Base-by-base conservation (phyloP, 345 rosid genomes). In the Barbarea vulgaris region DNA sequence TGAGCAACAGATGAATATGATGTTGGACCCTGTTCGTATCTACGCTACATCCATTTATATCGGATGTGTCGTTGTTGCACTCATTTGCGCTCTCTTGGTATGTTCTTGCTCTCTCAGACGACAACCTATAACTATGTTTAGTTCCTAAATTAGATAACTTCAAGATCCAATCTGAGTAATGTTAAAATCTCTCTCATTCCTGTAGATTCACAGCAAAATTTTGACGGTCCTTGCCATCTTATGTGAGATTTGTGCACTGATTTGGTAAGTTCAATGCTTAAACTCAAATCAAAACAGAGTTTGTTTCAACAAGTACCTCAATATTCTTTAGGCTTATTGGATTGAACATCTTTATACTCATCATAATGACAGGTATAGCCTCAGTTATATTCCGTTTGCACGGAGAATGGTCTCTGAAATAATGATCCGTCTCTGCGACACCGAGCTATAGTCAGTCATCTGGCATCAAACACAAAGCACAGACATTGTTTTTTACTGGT, bases 331-430 rank as follows among this genome's bases (percentile, higher is more conserved):
- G 54, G 11, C 41, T 31, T 19, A 1, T 21, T 13, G 7, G 72
- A 12, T 79, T 76, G 74, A 81, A 70, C 48, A 58, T 66, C 21
- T 76, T 22, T 42, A 25, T 64, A 2, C 18, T 6, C 53, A 48
- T 70, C 11, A 15, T 34, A 7, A 36, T 64, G 6, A 70, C 97
- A 95, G 99, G 99, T 95, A 92, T 82, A 70, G 96, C 68, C 84
- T 95, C 72, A 92, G 97, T 70, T 95, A 89, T 36, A 86, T 95
- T 42, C 99, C 98, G 31, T 95, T 95, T 64, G 98, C 96, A 21
- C 83, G 96, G 21, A 85, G 87, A 67, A 86, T 87, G 82, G 89
- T 95, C 74, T 92, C 97, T 12, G 80, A 87, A 47, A 58, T 92
- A 69, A 89, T 89, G 96, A 48, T 95, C 64, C 88, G 96, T 8